phyloP scores from a whole-genome alignment of 768 basidiomycete species.

The Amanita pseudoporphyria region DNA sequence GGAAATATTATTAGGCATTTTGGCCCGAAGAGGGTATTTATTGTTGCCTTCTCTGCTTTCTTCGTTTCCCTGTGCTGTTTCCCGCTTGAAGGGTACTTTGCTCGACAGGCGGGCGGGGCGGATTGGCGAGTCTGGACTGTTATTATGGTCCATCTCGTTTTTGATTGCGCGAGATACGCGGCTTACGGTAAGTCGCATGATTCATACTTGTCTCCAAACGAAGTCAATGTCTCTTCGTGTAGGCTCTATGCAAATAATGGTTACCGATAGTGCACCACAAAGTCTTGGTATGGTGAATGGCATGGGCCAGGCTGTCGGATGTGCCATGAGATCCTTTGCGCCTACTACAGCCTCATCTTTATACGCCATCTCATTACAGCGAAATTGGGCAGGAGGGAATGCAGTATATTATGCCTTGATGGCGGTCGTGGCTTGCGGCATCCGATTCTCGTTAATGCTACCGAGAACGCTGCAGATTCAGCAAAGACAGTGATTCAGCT shows the following conservation, averaged over 20 bases:
- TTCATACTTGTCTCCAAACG: no score
- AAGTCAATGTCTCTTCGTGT: no score
- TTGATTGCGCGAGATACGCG: not conserved
- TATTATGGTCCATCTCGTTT: not conserved
- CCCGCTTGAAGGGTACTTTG: constrained; percentile 7
- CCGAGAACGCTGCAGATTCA: not conserved
- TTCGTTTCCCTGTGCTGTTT: constrained; percentile 11
- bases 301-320: constrained; percentile 1
- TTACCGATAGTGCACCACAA: not conserved
- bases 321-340: not conserved
- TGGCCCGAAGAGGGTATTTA: constrained; percentile 32
- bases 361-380: constrained; percentile 3
- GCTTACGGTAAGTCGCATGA: no score
- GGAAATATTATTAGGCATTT: constrained; percentile 32
- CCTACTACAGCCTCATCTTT: not conserved
- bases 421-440: not conserved
- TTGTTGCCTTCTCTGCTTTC: constrained; percentile 20
- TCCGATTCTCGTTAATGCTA: not conserved
- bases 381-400: constrained; percentile 1
- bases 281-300: constrained; percentile 4
- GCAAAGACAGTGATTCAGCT: no score
- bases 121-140: not conserved
- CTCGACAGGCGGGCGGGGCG: not conserved
- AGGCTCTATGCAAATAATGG: not conserved
- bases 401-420: constrained; percentile 2